phyloP scores from a whole-genome alignment of 345 rosid genomes.

The Bretschneidera sinensis region DNA sequence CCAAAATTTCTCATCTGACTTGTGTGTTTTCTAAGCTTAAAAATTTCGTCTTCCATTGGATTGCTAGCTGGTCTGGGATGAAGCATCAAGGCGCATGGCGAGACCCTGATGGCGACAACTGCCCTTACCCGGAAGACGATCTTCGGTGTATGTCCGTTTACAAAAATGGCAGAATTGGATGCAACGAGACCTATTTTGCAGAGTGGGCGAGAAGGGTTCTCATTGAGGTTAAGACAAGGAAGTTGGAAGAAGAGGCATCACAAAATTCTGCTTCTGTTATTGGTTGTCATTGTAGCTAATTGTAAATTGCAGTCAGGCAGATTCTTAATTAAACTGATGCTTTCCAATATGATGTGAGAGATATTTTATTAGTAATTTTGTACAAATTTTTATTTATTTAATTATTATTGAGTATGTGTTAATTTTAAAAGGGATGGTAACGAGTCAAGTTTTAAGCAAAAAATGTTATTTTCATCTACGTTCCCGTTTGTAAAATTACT shows the following conservation, averaged over 20 bases:
- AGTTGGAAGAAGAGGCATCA: constrained; percentile 26
- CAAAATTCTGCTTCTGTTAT: background rate
- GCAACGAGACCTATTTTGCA: constrained; percentile 41
- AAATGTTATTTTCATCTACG: no score
- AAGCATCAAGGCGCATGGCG: constrained; percentile 69
- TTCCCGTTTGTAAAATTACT: no score
- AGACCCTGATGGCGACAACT: constrained; percentile 52
- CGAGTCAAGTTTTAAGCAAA: no score
- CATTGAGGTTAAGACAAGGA: constrained; percentile 27
- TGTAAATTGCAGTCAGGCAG: no score
- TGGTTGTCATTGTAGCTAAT: constrained; percentile 25
- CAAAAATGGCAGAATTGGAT: constrained; percentile 57
- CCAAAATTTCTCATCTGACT: no score
- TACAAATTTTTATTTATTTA: no score
- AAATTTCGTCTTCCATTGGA: constrained; percentile 62
- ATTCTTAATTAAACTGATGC: no score
- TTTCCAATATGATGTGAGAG: no score
- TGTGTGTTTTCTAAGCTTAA: no score
- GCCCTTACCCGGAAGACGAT: constrained; percentile 54
- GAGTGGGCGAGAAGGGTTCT: constrained; percentile 54
- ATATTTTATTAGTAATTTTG: no score
- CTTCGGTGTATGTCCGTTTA: constrained; percentile 66
- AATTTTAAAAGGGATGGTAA: no score
- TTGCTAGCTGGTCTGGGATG: constrained; percentile 81
- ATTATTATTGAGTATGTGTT: no score